A percentile compares a stretch with the other conserved stretches of the same genome.
phyloP scores from a whole-genome alignment of 192 early-diverging fungal species.

The Linnemannia zychae region DNA sequence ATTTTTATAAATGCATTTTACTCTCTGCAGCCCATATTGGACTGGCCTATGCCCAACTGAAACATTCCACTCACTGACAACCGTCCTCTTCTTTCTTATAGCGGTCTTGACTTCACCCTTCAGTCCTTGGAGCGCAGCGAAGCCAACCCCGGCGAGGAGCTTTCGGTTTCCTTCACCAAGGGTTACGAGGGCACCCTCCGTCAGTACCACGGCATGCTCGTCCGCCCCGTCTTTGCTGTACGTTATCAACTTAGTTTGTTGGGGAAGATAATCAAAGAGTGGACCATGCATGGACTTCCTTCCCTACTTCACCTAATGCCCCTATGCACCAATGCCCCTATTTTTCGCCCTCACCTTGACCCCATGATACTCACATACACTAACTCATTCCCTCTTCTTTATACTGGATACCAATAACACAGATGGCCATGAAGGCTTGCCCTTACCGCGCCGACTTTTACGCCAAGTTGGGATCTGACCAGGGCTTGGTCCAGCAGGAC shows the following conservation, averaged over 20 bases:
- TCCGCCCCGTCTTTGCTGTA: constrained; percentile 77
- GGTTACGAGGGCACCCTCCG: constrained; percentile 80
- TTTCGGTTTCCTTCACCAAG: constrained; percentile 78
- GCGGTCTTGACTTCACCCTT: constrained; percentile 85
- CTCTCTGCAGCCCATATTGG: background rate
- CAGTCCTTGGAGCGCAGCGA: constrained; percentile 75
- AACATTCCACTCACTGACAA: background rate
- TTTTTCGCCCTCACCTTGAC: background rate
- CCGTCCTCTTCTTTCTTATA: constrained; percentile 24
- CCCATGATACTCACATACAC: background rate
- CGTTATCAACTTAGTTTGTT: constrained; percentile 28
- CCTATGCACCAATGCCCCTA: constrained; percentile 10
- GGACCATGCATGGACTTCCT: background rate
- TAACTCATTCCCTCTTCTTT: background rate
- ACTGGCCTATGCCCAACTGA: background rate
- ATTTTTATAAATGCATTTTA: constrained; percentile 2
- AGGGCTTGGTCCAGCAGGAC: constrained; percentile 66
- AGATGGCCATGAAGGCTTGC: constrained; percentile 94
- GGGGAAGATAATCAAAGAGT: background rate
- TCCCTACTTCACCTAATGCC: background rate
- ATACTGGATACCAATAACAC: background rate
- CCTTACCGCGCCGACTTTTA: constrained; percentile 93
- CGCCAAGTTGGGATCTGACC: constrained; percentile 79
- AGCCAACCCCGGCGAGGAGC: constrained; percentile 67
- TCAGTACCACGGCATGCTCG: constrained; percentile 77